Evolutionary conservation across 257 asterid species (phyloP).

Genomic region (Solanum chaucha): DNA sequence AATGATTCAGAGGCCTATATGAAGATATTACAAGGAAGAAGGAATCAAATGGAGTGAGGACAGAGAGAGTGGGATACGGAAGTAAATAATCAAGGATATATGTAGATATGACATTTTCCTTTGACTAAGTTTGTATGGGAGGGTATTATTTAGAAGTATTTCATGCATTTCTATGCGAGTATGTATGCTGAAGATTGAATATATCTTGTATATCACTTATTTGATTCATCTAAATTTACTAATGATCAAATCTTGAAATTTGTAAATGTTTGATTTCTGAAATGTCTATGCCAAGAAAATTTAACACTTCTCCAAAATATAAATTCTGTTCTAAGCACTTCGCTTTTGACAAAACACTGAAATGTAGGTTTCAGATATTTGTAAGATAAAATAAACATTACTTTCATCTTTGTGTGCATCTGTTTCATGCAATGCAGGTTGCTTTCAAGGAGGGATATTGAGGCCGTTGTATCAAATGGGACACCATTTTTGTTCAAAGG

Average conservation of each 20-base stretch:
- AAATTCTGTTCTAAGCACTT: neutral
- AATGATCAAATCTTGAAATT: neutral
- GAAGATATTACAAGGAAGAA: neutral
- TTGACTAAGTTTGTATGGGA: neutral
- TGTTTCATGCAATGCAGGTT: conserved; percentile 24
- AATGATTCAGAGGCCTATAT: neutral
- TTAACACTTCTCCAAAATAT: neutral
- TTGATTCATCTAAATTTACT: neutral
- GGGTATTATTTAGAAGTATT: neutral
- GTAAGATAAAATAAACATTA: neutral
- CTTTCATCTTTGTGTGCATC: neutral
- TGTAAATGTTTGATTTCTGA: neutral
- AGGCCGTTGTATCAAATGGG: conserved; percentile 67
- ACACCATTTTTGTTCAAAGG: conserved; percentile 83
- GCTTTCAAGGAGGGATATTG: conserved; percentile 68
- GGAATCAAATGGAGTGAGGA: neutral
- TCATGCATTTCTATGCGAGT: neutral
- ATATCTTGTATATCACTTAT: neutral
- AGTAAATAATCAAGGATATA: neutral
- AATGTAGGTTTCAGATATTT: neutral
- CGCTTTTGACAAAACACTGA: neutral
- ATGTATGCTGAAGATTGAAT: neutral
- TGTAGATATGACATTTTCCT: neutral
- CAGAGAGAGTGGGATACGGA: neutral
- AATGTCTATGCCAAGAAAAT: neutral